Evolutionary conservation across 495 filamentous ascomycete genomes (phyloP).

Genomic region (Penicillium malachiteum): DNA sequence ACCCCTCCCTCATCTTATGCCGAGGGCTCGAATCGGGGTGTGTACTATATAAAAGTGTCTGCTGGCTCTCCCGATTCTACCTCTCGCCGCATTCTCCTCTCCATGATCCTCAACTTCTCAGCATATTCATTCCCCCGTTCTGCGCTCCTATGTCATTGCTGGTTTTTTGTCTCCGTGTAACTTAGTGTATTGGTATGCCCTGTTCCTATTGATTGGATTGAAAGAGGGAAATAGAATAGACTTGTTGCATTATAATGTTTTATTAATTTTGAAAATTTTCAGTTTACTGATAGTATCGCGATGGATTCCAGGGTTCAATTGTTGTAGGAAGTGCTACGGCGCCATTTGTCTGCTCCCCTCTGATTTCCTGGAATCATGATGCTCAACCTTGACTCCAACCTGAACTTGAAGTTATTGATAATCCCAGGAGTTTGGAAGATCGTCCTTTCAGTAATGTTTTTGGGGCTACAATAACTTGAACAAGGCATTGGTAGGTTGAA

Average conservation of each 20-base stretch:
- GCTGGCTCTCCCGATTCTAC: constrained; percentile 17
- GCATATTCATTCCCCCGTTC: constrained; percentile 31
- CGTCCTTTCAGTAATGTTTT: no score
- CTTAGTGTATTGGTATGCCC: constrained; percentile 37
- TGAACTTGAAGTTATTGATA: no score
- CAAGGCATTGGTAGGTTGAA: no score
- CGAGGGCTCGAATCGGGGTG: constrained; percentile 20
- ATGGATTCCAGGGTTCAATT: background rate
- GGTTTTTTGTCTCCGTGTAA: constrained; percentile 24
- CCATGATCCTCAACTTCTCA: constrained; percentile 18
- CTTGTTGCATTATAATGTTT: constrained; percentile 23
- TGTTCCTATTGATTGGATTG: constrained; percentile 11
- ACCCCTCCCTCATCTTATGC: constrained; percentile 11
- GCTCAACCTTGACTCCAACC: no score
- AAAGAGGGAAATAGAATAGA: constrained; percentile 28
- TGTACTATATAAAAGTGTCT: constrained; percentile 31
- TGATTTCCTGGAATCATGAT: no score
- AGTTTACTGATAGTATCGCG: background rate
- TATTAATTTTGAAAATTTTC: background rate
- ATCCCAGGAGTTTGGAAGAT: no score
- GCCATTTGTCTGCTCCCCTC: no score
- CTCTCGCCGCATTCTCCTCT: constrained; percentile 17
- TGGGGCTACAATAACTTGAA: no score
- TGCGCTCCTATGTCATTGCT: constrained; percentile 21
- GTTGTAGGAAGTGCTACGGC: background rate